These are phyloP conservation scores for Turnera subulata DNA, from an alignment of 345 rosid genomes.

Conservation along the genomic window DNA sequence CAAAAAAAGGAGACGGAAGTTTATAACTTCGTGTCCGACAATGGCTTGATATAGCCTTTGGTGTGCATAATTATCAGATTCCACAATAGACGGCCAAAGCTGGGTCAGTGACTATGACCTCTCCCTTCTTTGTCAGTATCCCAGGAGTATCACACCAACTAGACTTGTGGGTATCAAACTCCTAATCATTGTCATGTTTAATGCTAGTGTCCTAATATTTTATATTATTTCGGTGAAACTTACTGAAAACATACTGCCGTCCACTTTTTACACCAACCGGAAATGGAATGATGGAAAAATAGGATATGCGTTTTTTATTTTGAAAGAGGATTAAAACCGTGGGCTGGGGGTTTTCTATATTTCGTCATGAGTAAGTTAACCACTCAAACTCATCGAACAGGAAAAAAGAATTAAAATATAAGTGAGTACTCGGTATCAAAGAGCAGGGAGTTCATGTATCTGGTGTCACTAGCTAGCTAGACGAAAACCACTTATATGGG, in stretches of 20 bases:
- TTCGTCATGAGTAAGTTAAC: too few relatives aligned
- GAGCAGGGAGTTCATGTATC: too few relatives aligned
- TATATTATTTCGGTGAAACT: too few relatives aligned
- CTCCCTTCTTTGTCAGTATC: constrained; percentile 29
- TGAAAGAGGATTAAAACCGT: too few relatives aligned
- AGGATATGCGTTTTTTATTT: too few relatives aligned
- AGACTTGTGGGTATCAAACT: constrained; percentile 31
- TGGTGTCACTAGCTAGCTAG: too few relatives aligned
- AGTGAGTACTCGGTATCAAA: too few relatives aligned
- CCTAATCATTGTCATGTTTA: constrained; percentile 26
- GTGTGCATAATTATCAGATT: constrained; percentile 24
- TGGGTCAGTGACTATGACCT: constrained; percentile 1
- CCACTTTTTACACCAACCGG: too few relatives aligned
- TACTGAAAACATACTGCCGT: too few relatives aligned
- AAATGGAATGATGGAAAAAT: too few relatives aligned
- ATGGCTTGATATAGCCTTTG: constrained; percentile 6
- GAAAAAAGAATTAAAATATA: not conserved
- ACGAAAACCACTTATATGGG: too few relatives aligned
- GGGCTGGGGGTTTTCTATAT: too few relatives aligned
- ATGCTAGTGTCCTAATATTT: constrained; percentile 9
- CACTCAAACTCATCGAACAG: not conserved
- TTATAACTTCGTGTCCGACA: not conserved
- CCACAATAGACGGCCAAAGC: constrained; percentile 26
- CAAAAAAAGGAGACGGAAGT: not conserved
- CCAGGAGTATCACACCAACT: constrained; percentile 31